A percentile compares a stretch with the other conserved stretches of the same genome.
Conservation (phyloP, 805 yeast species). For the Citeromyces nyonsensis region DNA sequence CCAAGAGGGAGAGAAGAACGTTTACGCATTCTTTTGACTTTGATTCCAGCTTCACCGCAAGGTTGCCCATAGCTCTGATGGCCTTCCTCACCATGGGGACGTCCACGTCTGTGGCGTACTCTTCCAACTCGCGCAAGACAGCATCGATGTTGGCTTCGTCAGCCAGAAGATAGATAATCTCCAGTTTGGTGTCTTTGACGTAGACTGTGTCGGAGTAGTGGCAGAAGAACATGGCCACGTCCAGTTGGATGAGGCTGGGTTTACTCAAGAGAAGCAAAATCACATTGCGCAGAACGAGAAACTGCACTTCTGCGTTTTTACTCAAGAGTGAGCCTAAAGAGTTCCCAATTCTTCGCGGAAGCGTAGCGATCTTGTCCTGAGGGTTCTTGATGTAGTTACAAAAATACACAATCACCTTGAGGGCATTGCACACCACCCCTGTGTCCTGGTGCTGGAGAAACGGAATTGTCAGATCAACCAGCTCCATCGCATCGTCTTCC, state of each 20-base stretch:
- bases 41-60: conserved; percentile 59
- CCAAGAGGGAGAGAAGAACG: conserved; percentile 39
- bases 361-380: conserved; percentile 34
- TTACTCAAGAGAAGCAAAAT: conserved; percentile 57
- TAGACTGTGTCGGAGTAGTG: conserved; percentile 76
- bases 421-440: conserved; percentile 64
- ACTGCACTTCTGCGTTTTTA: conserved; percentile 74
- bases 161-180: conserved; percentile 71
- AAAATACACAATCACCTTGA: conserved; percentile 57
- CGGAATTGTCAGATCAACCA: conserved; percentile 55
- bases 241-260: conserved; percentile 42
- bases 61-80: conserved; percentile 76
- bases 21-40: conserved; percentile 53
- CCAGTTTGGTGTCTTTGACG: conserved; percentile 80
- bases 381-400: conserved; percentile 53
- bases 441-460: conserved; percentile 70
- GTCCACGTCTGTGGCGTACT: conserved; percentile 80
- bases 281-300: conserved; percentile 67
- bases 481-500: conserved; percentile 43
- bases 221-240: conserved; percentile 72
- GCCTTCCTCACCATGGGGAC: conserved; percentile 79
- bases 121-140: conserved; percentile 65
- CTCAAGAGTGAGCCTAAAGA: conserved; percentile 55
- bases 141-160: conserved; percentile 38
- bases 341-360: conserved; percentile 46